A percentile compares a stretch with the other conserved stretches of the same genome.
Evolutionary conservation across 192 early-diverging fungal genomes (phyloP).

Genomic region (Irineochytrium annulatum): DNA sequence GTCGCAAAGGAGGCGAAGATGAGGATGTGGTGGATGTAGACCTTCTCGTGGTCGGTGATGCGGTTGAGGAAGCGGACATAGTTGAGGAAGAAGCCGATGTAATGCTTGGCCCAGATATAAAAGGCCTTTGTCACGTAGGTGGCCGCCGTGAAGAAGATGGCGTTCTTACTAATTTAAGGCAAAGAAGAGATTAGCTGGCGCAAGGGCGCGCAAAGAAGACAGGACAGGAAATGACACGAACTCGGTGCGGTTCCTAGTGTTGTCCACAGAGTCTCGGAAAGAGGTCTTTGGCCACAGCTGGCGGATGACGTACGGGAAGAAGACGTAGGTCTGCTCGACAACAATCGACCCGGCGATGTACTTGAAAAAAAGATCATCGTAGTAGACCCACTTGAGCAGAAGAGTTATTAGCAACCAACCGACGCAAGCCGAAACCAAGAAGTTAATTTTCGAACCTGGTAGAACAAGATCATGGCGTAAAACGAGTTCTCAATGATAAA

Average conservation of each 20-base stretch:
- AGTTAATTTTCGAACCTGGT: background rate
- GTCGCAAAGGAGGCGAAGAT: slow-evolving; percentile 14
- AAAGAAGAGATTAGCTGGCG: too few relatives aligned
- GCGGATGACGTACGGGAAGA: slow-evolving; percentile 24
- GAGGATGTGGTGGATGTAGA: slow-evolving; percentile 18
- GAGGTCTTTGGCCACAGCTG: slow-evolving; percentile 25
- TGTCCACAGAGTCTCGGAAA: slow-evolving; percentile 20
- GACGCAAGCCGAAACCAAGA: background rate
- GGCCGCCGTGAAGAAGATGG: slow-evolving; percentile 5
- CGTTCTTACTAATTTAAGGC: too few relatives aligned
- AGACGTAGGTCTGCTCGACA: slow-evolving; percentile 22
- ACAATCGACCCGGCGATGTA: slow-evolving; percentile 12
- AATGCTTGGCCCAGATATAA: slow-evolving; percentile 31
- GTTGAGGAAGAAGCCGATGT: slow-evolving; percentile 27
- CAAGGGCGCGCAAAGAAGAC: too few relatives aligned
- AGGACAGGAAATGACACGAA: too few relatives aligned
- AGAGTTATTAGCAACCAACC: background rate
- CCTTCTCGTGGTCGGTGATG: background rate
- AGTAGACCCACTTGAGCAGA: slow-evolving; percentile 21
- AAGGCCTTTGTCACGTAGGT: slow-evolving; percentile 23
- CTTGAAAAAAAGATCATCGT: slow-evolving; percentile 14
- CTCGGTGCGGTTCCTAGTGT: slow-evolving; percentile 17
- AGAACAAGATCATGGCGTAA: slow-evolving; percentile 20
- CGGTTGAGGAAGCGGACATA: slow-evolving; percentile 24
- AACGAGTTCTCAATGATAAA: slow-evolving; percentile 32